Percentiles rank a stretch among this genome's conserved stretches.
These are phyloP conservation scores for Globomyces pollinis-pini DNA, from an alignment of 192 early-diverging fungal species.

Conservation along the genomic window DNA sequence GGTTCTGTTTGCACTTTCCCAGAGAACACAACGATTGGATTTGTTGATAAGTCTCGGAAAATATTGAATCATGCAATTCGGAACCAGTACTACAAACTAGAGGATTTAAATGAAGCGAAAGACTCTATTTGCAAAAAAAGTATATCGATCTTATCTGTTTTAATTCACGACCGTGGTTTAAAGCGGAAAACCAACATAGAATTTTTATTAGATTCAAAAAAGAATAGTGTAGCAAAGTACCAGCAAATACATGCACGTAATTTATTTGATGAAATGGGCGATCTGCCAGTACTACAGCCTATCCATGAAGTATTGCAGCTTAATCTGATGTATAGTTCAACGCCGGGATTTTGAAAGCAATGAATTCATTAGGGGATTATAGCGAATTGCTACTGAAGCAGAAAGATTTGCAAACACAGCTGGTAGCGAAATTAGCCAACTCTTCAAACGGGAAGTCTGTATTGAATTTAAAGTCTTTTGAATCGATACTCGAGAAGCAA, in stretches of 20 bases:
- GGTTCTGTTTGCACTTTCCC: not conserved
- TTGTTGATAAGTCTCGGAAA: slow-evolving; percentile 5
- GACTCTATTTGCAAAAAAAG: not conserved
- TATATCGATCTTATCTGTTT: too few relatives aligned
- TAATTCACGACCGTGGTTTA: too few relatives aligned
- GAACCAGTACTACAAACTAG: not conserved
- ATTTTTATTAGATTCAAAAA: not conserved
- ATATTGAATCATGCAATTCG: not conserved
- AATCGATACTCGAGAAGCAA: not conserved
- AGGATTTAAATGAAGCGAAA: not conserved
- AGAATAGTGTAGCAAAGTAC: not conserved
- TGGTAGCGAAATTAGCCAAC: too few relatives aligned
- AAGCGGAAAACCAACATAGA: not conserved
- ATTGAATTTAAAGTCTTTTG: not conserved
- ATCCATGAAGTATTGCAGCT: too few relatives aligned
- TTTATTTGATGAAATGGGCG: not conserved
- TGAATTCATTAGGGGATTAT: not conserved
- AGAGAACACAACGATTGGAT: slow-evolving; percentile 4
- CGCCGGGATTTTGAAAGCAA: not conserved
- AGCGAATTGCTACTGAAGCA: not conserved
- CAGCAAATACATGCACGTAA: not conserved
- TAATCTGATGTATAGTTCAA: too few relatives aligned
- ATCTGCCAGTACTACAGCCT: not conserved
- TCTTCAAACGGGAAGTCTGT: too few relatives aligned
- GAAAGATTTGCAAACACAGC: not conserved